A percentile compares a stretch with the other conserved stretches of the same genome.
Conservation (phyloP, 2,329 filamentous ascomycete genomes). For the Arthrocladium fulminans region DNA sequence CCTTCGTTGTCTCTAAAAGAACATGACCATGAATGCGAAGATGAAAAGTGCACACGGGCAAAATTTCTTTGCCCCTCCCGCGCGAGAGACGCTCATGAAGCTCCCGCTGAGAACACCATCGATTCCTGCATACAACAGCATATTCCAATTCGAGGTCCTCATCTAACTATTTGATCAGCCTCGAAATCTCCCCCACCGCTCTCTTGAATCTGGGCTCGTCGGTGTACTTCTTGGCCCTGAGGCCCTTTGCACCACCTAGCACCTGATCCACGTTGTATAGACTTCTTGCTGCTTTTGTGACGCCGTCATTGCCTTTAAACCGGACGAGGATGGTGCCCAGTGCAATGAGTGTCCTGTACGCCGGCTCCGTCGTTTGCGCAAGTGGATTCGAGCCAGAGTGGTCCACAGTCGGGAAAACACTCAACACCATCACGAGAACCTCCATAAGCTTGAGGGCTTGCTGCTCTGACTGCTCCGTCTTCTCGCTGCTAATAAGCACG, state of each 20-base stretch:
- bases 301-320: constrained; percentile 45
- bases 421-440: constrained; percentile 55
- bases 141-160: no score
- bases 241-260: constrained; percentile 33
- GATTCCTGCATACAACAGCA: no score
- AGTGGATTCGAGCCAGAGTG: constrained; percentile 28
- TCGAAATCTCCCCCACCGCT: constrained; percentile 51
- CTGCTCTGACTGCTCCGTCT: constrained; percentile 31
- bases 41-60: no score
- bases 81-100: no score
- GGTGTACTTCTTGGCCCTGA: constrained; percentile 41
- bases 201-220: constrained; percentile 54
- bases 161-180: constrained; percentile 34
- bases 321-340: constrained; percentile 63
- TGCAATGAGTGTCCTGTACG: constrained; percentile 74
- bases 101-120: no score
- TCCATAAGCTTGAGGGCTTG: constrained; percentile 48
- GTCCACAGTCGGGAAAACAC: constrained; percentile 16
- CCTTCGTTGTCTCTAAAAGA: no score
- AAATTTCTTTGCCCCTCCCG: no score
- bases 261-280: constrained; percentile 43
- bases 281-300: constrained; percentile 50
- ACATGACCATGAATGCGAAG: no score
- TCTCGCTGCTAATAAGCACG: constrained; percentile 55
- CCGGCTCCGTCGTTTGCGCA: constrained; percentile 68